Base-by-base conservation (phyloP, 768 basidiomycete species). In the Amanita phalloides region DNA sequence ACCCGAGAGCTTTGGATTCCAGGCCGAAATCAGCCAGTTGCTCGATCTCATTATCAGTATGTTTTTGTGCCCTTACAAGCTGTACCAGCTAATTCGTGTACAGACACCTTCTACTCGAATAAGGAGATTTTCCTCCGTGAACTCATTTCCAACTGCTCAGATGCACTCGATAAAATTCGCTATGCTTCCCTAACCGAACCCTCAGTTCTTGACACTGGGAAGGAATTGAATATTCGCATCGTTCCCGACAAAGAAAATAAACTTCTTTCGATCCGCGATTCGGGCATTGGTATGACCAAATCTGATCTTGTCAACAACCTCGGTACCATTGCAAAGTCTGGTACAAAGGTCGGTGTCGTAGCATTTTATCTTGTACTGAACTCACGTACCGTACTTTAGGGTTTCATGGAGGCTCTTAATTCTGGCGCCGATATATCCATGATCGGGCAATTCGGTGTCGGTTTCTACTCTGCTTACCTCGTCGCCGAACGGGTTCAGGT, bases 41-140 rank as follows among this genome's bases (percentile, higher is more conserved):
- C 80, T 98, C 58, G 95, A 98, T 78, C 75, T 98, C 66, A 98
- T 98, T 77, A 97, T 98, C 81, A 97, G 89, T 91, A 64, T 54
- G 88, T 71, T 9, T 49, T 42, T 55, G 45, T 55, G 52, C 32
- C 42, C 25, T 55, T 14, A 21, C 39, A 20, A 23, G 9, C 30
- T n/a, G 14, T 43, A 39, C 32, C 46, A 53, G 52, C 49, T 58
- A 47, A 61, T 35, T 20, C 45, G 45, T 32, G 25, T 49, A n/a
- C 58, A 90, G 89, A 97, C 79, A 97, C 95, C 57, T 98, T 98
- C 84, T 99, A 98, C 84, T 96, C 93, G 56, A 97, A 99, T 85
- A 99, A 99, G 79, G 95, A 97, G 75, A 98, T 99, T 70, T 98
- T 98, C 83, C 85, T 99, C 61, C 90, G 96, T 68, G 96, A 98